Percentiles rank a stretch among this genome's conserved stretches.
Conservation (phyloP, 2,329 filamentous ascomycete genomes). For the Trichoderma guizhouense region DNA sequence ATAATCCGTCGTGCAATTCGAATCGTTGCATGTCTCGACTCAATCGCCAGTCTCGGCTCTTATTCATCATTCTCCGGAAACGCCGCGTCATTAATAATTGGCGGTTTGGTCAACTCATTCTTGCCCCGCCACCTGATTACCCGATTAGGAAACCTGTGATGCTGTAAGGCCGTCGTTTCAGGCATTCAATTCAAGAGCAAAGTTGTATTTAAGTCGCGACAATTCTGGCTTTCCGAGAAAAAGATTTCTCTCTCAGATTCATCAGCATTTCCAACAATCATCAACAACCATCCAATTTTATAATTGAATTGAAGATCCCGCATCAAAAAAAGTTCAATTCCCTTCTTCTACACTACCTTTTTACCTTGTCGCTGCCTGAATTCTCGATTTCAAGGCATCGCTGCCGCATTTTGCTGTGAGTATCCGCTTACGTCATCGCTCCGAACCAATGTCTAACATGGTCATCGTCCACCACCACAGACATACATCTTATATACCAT, state of each 20-base stretch:
- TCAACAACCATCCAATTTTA: background rate
- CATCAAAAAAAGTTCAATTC: background rate
- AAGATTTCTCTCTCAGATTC: background rate
- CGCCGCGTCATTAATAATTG: background rate
- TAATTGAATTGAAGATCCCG: background rate
- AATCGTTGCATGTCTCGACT: background rate
- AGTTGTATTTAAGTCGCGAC: constrained; percentile 18
- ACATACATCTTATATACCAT: background rate
- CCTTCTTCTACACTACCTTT: background rate
- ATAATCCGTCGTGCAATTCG: background rate
- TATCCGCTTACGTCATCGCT: background rate
- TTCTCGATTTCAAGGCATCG: background rate
- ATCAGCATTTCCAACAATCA: background rate
- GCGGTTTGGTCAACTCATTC: background rate
- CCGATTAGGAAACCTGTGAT: constrained; percentile 19
- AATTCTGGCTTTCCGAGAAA: background rate
- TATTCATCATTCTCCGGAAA: background rate
- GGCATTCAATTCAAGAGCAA: constrained; percentile 16
- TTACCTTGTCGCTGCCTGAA: background rate
- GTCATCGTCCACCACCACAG: background rate
- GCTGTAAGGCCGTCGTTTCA: constrained; percentile 20
- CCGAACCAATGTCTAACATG: background rate
- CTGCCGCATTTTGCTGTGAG: background rate
- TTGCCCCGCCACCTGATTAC: constrained; percentile 6
- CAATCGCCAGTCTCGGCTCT: background rate